Conservation (phyloP, 352 stramenopile species). For the Globisporangium spiculum region DNA sequence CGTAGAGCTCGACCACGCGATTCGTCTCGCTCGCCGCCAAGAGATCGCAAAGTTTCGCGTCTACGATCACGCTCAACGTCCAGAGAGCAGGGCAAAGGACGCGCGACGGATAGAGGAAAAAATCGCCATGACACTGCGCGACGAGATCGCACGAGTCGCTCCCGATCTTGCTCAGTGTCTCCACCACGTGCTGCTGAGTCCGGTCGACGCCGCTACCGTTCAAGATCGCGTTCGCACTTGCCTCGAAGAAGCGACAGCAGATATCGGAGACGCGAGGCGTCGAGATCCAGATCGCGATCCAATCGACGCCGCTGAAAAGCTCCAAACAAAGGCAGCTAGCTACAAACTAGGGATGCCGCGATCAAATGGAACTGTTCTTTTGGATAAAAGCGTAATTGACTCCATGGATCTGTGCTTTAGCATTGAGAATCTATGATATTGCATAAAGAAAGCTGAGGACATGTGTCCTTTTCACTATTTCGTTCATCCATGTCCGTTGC, state of each 20-base stretch:
- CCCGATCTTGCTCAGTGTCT: not conserved
- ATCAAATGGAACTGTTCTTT: not conserved
- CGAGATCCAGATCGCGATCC: slow-evolving; percentile 4
- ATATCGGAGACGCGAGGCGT: not conserved
- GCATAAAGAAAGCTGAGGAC: not conserved
- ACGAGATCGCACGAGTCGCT: not conserved
- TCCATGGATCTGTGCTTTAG: not conserved
- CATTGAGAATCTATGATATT: slow-evolving; percentile 1
- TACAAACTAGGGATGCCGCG: not conserved
- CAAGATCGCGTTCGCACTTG: slow-evolving; percentile 7
- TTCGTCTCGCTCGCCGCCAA: not conserved
- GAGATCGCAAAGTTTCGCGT: not conserved
- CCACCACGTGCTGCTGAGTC: not conserved
- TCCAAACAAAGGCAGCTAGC: not conserved
- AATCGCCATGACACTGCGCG: not conserved
- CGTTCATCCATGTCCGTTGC: not conserved
- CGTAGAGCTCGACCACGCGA: not conserved
- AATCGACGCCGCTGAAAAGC: not conserved
- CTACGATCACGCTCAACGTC: slow-evolving; percentile 5
- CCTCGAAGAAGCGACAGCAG: not conserved
- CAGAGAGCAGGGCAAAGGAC: not conserved
- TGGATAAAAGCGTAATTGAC: not conserved
- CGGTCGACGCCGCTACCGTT: not conserved
- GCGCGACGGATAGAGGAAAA: not conserved
- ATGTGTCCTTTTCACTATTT: not conserved